A percentile compares a stretch with the other conserved stretches of the same genome.
phyloP scores from a whole-genome alignment of 129 eudicot genomes.

The Mikania micrantha region DNA sequence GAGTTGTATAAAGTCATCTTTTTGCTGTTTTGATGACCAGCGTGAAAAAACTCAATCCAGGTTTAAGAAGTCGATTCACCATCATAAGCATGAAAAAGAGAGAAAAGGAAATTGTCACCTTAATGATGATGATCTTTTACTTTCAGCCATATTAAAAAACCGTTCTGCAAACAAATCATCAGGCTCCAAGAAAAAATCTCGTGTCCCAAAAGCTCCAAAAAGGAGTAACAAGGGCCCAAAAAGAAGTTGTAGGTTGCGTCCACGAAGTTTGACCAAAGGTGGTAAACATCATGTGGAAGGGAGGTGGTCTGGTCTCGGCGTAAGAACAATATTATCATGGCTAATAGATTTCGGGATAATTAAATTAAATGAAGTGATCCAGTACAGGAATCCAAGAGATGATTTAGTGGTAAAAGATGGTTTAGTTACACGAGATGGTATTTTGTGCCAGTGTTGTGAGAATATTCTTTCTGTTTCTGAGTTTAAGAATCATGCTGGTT shows the following conservation, averaged over 20 bases:
- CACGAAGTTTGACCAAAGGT: slow-evolving; percentile 56
- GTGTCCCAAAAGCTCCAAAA: slow-evolving; percentile 43
- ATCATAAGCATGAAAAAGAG: slow-evolving; percentile 25
- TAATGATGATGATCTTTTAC: slow-evolving; percentile 74
- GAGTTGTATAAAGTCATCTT: slow-evolving; percentile 21
- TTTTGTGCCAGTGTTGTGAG: slow-evolving; percentile 72
- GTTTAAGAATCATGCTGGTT: slow-evolving; percentile 85
- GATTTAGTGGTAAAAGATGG: slow-evolving; percentile 79
- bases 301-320: slow-evolving; percentile 53
- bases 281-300: slow-evolving; percentile 44
- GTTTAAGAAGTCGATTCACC: slow-evolving; percentile 18
- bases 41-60: slow-evolving; percentile 18
- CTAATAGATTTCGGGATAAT: slow-evolving; percentile 64
- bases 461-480: slow-evolving; percentile 60
- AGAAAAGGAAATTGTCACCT: slow-evolving; percentile 42
- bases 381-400: slow-evolving; percentile 52
- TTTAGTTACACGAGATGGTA: slow-evolving; percentile 63
- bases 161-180: slow-evolving; percentile 34
- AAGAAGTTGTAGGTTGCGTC: slow-evolving; percentile 82
- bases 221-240: slow-evolving; percentile 65
- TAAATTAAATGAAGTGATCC: slow-evolving; percentile 62
- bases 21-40: slow-evolving; percentile 14
- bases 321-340: slow-evolving; percentile 72
- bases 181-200: slow-evolving; percentile 12
- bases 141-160: slow-evolving; percentile 67